Evolutionary conservation across 768 basidiomycete genomes (phyloP).

Genomic region (Mycena latifolia): DNA sequence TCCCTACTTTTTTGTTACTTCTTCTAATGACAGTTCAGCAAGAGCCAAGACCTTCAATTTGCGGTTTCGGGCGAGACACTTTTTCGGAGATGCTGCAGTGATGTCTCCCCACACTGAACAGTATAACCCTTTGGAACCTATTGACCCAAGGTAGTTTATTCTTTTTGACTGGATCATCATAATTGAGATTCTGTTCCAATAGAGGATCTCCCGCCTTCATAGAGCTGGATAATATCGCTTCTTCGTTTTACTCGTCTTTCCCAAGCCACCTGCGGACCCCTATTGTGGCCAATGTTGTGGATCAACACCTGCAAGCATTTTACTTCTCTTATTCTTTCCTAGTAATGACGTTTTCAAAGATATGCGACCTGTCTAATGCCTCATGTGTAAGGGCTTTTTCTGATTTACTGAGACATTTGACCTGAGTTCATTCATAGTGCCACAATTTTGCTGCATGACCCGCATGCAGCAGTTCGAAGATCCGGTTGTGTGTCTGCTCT

Average conservation of each 20-base stretch:
- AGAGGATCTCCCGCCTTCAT: slow-evolving; percentile 73
- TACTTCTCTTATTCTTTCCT: slow-evolving; percentile 11
- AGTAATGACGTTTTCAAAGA: slow-evolving; percentile 15
- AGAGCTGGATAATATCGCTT: slow-evolving; percentile 70
- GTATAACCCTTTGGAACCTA: slow-evolving; percentile 55
- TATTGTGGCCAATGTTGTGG: slow-evolving; percentile 66
- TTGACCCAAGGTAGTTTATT: slow-evolving; percentile 50
- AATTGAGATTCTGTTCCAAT: no score
- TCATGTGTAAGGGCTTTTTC: slow-evolving; percentile 48
- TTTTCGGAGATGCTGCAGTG: slow-evolving; percentile 67
- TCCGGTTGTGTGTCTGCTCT: slow-evolving; percentile 76
- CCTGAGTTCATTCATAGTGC: slow-evolving; percentile 56
- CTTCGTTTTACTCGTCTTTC: slow-evolving; percentile 69
- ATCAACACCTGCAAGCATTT: slow-evolving; percentile 65
- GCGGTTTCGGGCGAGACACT: slow-evolving; percentile 72
- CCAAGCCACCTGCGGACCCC: slow-evolving; percentile 69
- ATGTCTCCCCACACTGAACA: slow-evolving; percentile 53
- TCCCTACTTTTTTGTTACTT: not conserved
- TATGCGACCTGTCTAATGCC: slow-evolving; percentile 56
- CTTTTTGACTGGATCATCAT: no score
- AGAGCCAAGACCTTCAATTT: slow-evolving; percentile 72
- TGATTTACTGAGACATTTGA: slow-evolving; percentile 4
- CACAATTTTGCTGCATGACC: slow-evolving; percentile 80
- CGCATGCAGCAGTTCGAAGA: slow-evolving; percentile 72
- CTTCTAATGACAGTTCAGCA: slow-evolving; percentile 14